Base-by-base conservation (phyloP, 495 filamentous ascomycete genomes). In the Aspergillus bertholletiae region DNA sequence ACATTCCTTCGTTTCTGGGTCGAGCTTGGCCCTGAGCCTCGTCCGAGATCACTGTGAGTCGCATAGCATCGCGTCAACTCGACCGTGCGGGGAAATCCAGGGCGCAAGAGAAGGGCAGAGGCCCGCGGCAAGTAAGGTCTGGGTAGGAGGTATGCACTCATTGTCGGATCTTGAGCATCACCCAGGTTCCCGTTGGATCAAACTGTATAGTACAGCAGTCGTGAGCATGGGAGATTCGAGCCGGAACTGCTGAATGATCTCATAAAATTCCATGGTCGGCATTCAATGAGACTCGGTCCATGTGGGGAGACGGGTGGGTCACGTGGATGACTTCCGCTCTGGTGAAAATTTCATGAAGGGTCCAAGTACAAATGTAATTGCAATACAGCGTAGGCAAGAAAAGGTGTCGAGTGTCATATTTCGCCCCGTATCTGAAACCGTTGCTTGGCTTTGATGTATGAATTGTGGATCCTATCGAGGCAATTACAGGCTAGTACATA, bases 1-100 rank as follows among this genome's bases (percentile, higher is more conserved):
- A 97, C 82, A 47, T 85, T 80, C 60, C 79, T 85, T 53, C 85
- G 77, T 47, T 61, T 62, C 54, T 64, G 70, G 54, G 67, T 46
- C 43, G 69, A 12, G 21, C 53, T 60, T 41, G 41, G 24, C 45
- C 47, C 27, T 40, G 63, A 63, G 30, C 63, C 54, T 53, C 60
- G 56, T 46, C 76, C 73, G 15, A 74, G 47, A 28, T 71, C 72
- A 46, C 64, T 76, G 12, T 84, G 76, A 35, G 84, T 84, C 49
- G 83, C 80, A 64, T 85, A 85, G 27, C 62, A 57, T 51, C 74
- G 66, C 30, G 59, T 54, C 27, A 66, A 49, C 30, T 62, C 60
- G 21, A 64, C 35, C 37, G 57, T 64, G 59, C 61, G 56, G 62
- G 61, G 67, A 61, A 46, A 23, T 28, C 41, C 23, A 57, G 59